Evolutionary conservation across 2,329 filamentous ascomycete species (phyloP), one percentile per base, ranked within the genome.

Genomic region (Colletotrichum lini): DNA sequence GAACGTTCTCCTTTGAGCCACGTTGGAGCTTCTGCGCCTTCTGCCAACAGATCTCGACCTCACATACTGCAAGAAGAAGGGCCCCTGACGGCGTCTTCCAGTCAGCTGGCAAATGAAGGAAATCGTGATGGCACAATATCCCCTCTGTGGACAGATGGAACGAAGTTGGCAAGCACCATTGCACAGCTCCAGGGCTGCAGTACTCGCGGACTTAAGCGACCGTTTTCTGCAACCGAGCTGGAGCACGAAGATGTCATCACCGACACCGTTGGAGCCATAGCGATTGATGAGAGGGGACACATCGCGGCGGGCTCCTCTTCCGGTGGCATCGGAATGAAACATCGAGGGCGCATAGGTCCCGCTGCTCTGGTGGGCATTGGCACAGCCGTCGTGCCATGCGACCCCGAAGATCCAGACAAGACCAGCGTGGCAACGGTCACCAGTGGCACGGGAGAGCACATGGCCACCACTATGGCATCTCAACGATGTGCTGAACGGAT

Each of bases 301-400:
- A 98, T 99, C 78, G 96, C 97, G 5, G 96, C 96, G 4, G 96
- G 93, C 18, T 98, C 96, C 2, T 99, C 96, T 2, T 99, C 97
- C 18, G 96, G 96, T 7, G 96, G 96, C 1, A 99, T 99, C 79
- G 96, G 96, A 38, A 98, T 99, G 96, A 99, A 99, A 80, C 95
- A 98, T 80, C 90, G 91, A 72, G 97, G 96, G 7, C 92, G 96
- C 45, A 89, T 98, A 73, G 97, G 96, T 0, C 96, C 96, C 42
- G 97, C 96, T 44, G 96, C 96, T 23, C 87, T 99, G 18, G 94
- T 98, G 16, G 96, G 96, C 9, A 90, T 98, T 64, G 96, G 96
- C 67, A 96, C 95, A 23, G 93, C 94, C 45, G 92, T 99, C 38
- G 89, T 98, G n/a, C 96, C 96, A 2, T 85, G 87, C 35, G 90